Conservation (phyloP, 805 yeast species). For the Lipomyces spencermartinsiae region DNA sequence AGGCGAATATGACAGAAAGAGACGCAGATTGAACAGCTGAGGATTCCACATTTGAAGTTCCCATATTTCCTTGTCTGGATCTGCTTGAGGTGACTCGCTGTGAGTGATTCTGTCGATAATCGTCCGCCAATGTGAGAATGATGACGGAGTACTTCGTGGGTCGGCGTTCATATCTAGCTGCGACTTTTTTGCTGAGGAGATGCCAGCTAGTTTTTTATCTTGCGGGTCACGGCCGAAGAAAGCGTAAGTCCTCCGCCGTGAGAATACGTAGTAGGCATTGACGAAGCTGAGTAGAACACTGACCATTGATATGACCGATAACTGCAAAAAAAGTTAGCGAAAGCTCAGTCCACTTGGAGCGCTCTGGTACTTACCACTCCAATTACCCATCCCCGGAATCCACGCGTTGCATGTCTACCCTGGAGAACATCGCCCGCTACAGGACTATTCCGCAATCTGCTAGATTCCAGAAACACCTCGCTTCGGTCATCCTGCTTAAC, state of each 20-base stretch:
- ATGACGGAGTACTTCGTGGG: neutral
- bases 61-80: constrained; percentile 49
- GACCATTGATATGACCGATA: constrained; percentile 21
- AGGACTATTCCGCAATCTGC: constrained; percentile 20
- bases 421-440: constrained; percentile 24
- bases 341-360: neutral
- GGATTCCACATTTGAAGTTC: constrained; percentile 73
- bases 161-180: constrained; percentile 6
- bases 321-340: constrained; percentile 15
- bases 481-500: constrained; percentile 1
- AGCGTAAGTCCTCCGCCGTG: constrained; percentile 27
- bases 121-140: neutral
- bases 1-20: constrained; percentile 67
- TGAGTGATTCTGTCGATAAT: neutral
- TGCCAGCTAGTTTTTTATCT: constrained; percentile 20
- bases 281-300: constrained; percentile 21
- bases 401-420: constrained; percentile 12
- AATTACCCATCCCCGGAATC: constrained; percentile 7
- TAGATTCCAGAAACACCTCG: constrained; percentile 15
- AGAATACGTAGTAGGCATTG: constrained; percentile 29
- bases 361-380: constrained; percentile 7
- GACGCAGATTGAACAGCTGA: constrained; percentile 58
- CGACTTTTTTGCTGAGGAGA: constrained; percentile 10
- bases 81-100: neutral
- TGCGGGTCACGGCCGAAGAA: constrained; percentile 28